Evolutionary conservation across 1,284 basidiomycete species (phyloP).

Genomic region (Sanghuangporus weigelae): DNA sequence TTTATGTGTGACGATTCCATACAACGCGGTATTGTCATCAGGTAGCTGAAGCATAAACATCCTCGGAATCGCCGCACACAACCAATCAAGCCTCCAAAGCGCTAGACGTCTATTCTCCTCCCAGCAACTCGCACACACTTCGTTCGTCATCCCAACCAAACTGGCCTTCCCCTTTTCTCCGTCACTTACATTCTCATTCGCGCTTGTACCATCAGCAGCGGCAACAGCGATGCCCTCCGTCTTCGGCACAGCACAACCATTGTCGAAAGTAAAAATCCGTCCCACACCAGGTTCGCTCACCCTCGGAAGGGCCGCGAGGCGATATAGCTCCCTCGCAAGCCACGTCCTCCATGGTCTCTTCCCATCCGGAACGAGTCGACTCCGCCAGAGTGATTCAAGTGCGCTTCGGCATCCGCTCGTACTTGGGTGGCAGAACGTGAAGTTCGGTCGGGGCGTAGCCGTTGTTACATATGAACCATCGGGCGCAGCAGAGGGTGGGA

Average conservation of each 20-base stretch:
- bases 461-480: not conserved
- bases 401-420: constrained; percentile 8
- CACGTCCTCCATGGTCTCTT: constrained; percentile 23
- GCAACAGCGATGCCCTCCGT: not conserved
- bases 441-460: not conserved
- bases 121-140: constrained; percentile 13
- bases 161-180: not conserved
- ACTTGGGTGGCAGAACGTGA: constrained; percentile 7
- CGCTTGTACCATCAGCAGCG: not conserved
- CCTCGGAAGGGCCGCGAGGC: constrained; percentile 18
- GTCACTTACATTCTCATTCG: not conserved
- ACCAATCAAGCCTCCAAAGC: constrained; percentile 15
- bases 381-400: constrained; percentile 21
- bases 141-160: not conserved
- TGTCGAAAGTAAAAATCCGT: not conserved
- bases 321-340: constrained; percentile 24
- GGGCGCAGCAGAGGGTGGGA: not conserved
- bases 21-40: not conserved
- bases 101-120: constrained; percentile 14
- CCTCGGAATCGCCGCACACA: constrained; percentile 12
- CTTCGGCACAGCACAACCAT: not conserved
- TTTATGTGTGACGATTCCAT: not conserved
- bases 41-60: constrained; percentile 6
- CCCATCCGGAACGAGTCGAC: constrained; percentile 19
- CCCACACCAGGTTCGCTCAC: not conserved